These are phyloP conservation scores for Jatropha podagrica DNA, from an alignment of 441 rosid species.

Conservation along the genomic window DNA sequence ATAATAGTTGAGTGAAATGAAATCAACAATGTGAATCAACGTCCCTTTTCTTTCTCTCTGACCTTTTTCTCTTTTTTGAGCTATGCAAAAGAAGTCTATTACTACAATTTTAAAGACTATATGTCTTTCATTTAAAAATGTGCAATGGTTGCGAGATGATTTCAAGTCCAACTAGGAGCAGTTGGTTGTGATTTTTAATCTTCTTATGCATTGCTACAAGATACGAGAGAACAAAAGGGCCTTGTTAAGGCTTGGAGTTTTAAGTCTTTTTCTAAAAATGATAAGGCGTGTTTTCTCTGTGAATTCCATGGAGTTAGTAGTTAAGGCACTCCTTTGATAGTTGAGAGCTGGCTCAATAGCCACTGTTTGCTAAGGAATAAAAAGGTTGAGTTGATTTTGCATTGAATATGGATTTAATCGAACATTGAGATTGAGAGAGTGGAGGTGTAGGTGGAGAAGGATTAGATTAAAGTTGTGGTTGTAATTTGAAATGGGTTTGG, in stretches of 20 bases:
- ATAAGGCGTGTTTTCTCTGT: conserved; percentile 97
- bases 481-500: no score
- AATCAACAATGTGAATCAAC: neutral
- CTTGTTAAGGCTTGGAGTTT: conserved; percentile 83
- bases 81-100: neutral
- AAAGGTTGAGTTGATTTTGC: no score
- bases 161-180: conserved; percentile 97
- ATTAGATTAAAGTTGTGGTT: no score
- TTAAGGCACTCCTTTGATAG: conserved; percentile 94
- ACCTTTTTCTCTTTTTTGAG: neutral
- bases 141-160: conserved; percentile 87
- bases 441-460: no score
- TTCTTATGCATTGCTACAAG: conserved; percentile 98
- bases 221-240: conserved; percentile 93
- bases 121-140: conserved; percentile 16
- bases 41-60: neutral
- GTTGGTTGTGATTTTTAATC: conserved; percentile 94
- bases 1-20: neutral
- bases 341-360: conserved; percentile 52
- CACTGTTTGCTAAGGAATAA: no score
- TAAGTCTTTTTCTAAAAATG: conserved; percentile 97
- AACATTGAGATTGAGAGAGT: no score
- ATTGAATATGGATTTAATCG: no score
- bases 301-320: conserved; percentile 99
- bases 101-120: neutral